phyloP scores from a whole-genome alignment of 768 basidiomycete genomes.

The Termitomyces sp. region DNA sequence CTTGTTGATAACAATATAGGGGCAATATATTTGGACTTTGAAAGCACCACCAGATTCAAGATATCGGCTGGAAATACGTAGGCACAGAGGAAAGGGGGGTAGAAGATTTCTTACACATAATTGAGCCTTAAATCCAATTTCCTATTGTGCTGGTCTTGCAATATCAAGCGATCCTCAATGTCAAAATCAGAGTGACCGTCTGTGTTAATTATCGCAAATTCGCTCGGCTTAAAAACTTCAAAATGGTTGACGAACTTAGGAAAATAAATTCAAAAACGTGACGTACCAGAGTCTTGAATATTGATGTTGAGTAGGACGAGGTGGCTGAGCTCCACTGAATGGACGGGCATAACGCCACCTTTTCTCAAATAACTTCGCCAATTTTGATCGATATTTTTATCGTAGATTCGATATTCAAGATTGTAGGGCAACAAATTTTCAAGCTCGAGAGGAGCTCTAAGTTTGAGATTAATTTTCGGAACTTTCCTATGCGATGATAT shows the following conservation, averaged over 20 bases:
- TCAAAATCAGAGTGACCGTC: constrained; percentile 89
- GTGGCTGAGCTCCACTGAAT: constrained; percentile 90
- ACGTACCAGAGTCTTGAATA: constrained; percentile 83
- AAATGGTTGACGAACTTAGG: neutral
- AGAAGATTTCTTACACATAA: constrained; percentile 66
- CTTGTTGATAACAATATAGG: constrained; percentile 90
- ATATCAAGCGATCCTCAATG: constrained; percentile 62
- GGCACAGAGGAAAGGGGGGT: neutral
- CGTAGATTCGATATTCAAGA: constrained; percentile 92
- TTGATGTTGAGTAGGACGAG: constrained; percentile 86
- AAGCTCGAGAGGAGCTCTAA: constrained; percentile 91
- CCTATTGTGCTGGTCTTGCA: constrained; percentile 69
- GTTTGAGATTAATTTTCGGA: constrained; percentile 78
- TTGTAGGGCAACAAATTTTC: constrained; percentile 96
- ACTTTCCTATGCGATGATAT: constrained; percentile 50
- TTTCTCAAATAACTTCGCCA: constrained; percentile 91
- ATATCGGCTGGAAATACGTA: constrained; percentile 46
- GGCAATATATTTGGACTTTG: constrained; percentile 91
- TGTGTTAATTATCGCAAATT: constrained; percentile 96
- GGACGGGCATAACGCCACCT: constrained; percentile 94
- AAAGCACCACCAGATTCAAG: constrained; percentile 92
- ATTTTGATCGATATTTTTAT: constrained; percentile 91
- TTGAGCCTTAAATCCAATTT: constrained; percentile 83
- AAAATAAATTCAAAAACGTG: neutral
- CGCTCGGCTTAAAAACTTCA: constrained; percentile 85